phyloP scores from a whole-genome alignment of 371 early-diverging fungal species.

The Nosema muscidifuracis region DNA sequence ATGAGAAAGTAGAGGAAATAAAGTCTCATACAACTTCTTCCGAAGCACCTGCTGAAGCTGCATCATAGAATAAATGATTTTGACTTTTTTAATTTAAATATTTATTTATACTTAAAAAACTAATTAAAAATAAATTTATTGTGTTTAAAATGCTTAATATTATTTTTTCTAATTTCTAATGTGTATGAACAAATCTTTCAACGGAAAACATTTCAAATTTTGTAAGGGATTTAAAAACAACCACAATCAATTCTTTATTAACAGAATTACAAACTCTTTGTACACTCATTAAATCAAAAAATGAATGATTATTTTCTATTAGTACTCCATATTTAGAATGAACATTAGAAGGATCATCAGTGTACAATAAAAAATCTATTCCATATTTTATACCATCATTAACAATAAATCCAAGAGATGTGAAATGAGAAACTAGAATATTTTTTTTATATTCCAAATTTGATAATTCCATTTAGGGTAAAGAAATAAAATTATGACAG shows the following conservation, averaged over 20 bases:
- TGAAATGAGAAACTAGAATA: not conserved
- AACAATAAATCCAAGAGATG: slow-evolving; percentile 29
- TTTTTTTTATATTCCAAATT: slow-evolving; percentile 3
- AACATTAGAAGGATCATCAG: slow-evolving; percentile 47
- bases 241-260: slow-evolving; percentile 25
- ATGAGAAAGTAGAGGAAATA: not conserved
- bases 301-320: slow-evolving; percentile 27
- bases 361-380: slow-evolving; percentile 55
- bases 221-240: slow-evolving; percentile 1
- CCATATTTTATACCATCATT: slow-evolving; percentile 59
- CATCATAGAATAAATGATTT: not conserved
- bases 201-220: not conserved
- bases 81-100: no score
- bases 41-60: no score
- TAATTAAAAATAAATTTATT: no score
- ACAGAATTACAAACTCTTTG: slow-evolving; percentile 39
- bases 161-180: no score
- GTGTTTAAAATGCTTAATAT: no score
- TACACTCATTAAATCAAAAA: slow-evolving; percentile 26
- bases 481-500: no score
- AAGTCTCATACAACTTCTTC: not conserved
- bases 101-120: not conserved
- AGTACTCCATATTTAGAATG: slow-evolving; percentile 56
- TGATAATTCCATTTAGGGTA: not conserved
- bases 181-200: not conserved